A percentile compares a stretch with the other conserved stretches of the same genome.
Evolutionary conservation across 805 yeast genomes (phyloP).

Genomic region (Saturnispora saitoi): DNA sequence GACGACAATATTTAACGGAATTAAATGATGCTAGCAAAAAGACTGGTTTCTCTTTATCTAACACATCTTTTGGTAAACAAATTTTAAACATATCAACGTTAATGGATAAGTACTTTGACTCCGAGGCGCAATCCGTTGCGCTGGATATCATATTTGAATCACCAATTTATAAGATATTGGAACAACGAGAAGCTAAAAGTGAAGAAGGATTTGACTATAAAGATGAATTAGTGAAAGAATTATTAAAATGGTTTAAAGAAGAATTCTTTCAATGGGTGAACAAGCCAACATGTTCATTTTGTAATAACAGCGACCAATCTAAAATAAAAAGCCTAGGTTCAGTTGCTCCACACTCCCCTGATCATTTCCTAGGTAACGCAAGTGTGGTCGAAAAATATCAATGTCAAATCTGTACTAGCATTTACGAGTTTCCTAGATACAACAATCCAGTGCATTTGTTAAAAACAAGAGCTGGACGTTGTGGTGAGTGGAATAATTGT

Average conservation of each 20-base stretch:
- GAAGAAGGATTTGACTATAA: constrained; percentile 33
- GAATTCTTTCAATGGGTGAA: constrained; percentile 82
- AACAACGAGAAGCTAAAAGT: constrained; percentile 17
- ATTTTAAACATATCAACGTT: background rate
- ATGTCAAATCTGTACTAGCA: constrained; percentile 43
- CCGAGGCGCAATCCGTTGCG: constrained; percentile 39
- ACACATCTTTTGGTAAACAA: constrained; percentile 1
- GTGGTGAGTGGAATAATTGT: constrained; percentile 94
- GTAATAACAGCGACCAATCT: constrained; percentile 35
- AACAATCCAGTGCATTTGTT: constrained; percentile 58
- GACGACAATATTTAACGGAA: background rate
- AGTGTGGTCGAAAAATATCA: constrained; percentile 52
- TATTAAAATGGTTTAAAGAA: constrained; percentile 63
- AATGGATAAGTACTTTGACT: constrained; percentile 3
- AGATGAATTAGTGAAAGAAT: constrained; percentile 50
- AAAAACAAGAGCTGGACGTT: constrained; percentile 61
- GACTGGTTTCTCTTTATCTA: background rate
- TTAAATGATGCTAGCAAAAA: background rate
- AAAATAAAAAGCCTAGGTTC: constrained; percentile 34
- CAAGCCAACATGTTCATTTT: constrained; percentile 49
- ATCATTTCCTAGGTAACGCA: constrained; percentile 41
- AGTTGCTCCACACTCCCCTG: constrained; percentile 30
- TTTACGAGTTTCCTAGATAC: constrained; percentile 65
- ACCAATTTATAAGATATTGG: constrained; percentile 48
- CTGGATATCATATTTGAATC: constrained; percentile 55